phyloP scores from a whole-genome alignment of 345 rosid genomes.

The Lenwebbia sp. region DNA sequence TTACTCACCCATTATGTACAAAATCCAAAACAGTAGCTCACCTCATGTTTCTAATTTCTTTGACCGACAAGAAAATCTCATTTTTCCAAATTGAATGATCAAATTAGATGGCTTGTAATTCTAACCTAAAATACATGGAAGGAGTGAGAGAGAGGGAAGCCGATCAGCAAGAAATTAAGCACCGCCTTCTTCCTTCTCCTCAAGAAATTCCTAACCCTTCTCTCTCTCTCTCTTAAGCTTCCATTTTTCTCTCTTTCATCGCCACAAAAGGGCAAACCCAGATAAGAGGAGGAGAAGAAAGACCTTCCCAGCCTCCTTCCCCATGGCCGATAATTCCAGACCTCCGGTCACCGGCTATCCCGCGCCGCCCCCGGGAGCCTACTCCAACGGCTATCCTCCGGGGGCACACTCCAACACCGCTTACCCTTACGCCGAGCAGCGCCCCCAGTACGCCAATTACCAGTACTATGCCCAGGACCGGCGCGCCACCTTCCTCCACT shows the following conservation, averaged over 20 bases:
- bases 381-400: constrained; percentile 34
- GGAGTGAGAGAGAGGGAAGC: too few species aligned
- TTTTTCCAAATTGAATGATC: too few species aligned
- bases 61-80: too few species aligned
- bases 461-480: constrained; percentile 27
- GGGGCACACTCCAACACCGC: constrained; percentile 12
- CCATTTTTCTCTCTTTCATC: neutral
- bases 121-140: too few species aligned
- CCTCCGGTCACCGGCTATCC: constrained; percentile 18
- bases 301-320: neutral
- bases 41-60: too few species aligned
- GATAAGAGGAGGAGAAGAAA: neutral
- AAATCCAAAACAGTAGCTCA: too few species aligned
- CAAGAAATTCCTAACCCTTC: too few species aligned
- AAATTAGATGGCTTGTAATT: too few species aligned
- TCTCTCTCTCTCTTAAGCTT: neutral
- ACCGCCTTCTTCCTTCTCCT: too few species aligned
- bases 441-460: constrained; percentile 12
- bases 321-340: constrained; percentile 1
- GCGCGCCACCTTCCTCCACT: constrained; percentile 37
- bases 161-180: too few species aligned
- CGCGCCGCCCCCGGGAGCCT: constrained; percentile 22
- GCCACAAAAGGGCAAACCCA: neutral
- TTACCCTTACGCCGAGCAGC: constrained; percentile 30
- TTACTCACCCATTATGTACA: too few species aligned